Evolutionary conservation across 805 yeast genomes (phyloP), one percentile per base, ranked within the genome.

Genomic region (Candida sithepensis): DNA sequence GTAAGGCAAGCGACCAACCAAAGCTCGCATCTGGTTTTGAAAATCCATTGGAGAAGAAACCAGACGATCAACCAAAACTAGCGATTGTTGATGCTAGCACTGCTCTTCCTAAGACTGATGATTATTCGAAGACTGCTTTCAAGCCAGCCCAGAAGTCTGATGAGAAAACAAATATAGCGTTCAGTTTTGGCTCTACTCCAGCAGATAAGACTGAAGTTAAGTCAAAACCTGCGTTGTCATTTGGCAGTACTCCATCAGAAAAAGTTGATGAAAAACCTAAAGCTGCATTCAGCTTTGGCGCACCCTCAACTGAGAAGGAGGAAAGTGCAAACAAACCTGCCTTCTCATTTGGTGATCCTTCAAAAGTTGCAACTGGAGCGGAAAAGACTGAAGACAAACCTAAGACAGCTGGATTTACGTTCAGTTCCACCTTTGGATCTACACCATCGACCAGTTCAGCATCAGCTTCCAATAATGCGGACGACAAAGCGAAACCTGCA

Each of bases 11-110:
- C 18, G 38, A 34, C 9, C 14, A 34, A 34, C 38, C 38, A 34
- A 34, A 34, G 20, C 19, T 16, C 24, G 53, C 37, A 38, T 44
- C 44, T 49, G 41, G 28, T 24, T 24, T 24, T 24, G 28, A 10
- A 6, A 24, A 24, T 24, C 9, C 34, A 30, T 12, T n/a, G 14
- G 6, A 6, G 10, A 10, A 24, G 10, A 24, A 24, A 10, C 37
- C 49, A 9, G 48, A 5, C 16, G 36, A 32, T 32, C 6, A 32
- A 32, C 18, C 36, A 13, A n/a, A 12, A 12, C 14, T 9, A 16
- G 14, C 18, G 6, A n/a, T n/a, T 13, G 14, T 3, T 21, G 6
- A 7, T 16, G 38, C 13, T 13, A 34, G 20, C 21, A 34, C 38
- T 7, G 4, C 21, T 34, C 18, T 21, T 13, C n/a, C 36, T 10